Conservation (phyloP, 176 grass and related monocot genomes). For the Miscanthus lutarioriparius region DNA sequence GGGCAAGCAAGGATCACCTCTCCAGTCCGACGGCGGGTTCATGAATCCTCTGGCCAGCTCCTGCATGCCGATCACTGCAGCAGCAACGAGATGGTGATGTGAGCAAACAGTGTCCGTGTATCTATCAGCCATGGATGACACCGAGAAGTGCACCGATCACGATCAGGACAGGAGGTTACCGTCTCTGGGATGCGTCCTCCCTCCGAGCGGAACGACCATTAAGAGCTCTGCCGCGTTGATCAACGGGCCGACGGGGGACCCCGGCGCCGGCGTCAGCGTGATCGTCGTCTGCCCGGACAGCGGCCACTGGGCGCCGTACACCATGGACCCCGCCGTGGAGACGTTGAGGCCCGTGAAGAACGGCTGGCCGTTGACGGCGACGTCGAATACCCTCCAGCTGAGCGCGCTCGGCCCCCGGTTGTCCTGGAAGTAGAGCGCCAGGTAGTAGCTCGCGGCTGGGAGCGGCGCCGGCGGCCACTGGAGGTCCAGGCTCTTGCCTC, state of each 20-base stretch:
- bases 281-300: conserved; percentile 70
- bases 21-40: conserved; percentile 73
- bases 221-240: conserved; percentile 87
- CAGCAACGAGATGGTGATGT: background rate
- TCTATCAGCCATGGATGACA: background rate
- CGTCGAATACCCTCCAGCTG: conserved; percentile 79
- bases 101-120: background rate
- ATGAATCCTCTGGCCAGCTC: conserved; percentile 60
- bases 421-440: conserved; percentile 93
- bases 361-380: conserved; percentile 56
- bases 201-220: conserved; percentile 70
- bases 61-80: conserved; percentile 81
- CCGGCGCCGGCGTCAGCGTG: conserved; percentile 52
- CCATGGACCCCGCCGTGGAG: conserved; percentile 59
- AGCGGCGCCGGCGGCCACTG: conserved; percentile 65
- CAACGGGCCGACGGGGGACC: conserved; percentile 72
- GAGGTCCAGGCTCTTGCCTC: conserved; percentile 47
- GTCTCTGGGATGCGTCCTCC: conserved; percentile 87
- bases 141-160: background rate
- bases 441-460: conserved; percentile 72
- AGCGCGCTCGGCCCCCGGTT: conserved; percentile 56
- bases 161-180: conserved; percentile 40
- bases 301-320: conserved; percentile 56
- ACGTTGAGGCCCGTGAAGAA: conserved; percentile 85
- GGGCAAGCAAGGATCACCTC: conserved; percentile 86